phyloP scores from a whole-genome alignment of 768 basidiomycete species.

The Agrocybe praecox region DNA sequence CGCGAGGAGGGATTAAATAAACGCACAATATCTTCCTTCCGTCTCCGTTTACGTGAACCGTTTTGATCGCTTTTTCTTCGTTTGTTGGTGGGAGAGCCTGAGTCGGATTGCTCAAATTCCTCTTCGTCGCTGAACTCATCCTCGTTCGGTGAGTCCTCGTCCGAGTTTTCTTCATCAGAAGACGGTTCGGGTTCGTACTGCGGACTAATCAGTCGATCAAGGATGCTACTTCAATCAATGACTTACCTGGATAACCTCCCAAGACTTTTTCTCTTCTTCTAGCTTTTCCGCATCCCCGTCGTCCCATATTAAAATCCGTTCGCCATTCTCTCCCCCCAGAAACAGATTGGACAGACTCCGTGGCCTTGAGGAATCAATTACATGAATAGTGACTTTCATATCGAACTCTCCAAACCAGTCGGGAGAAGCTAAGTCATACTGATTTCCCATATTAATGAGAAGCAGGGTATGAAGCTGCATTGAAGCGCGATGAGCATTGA shows the following conservation, averaged over 20 bases:
- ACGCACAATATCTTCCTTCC: conserved; percentile 49
- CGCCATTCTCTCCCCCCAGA: conserved; percentile 62
- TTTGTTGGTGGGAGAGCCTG: conserved; percentile 40
- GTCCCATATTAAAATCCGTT: conserved; percentile 89
- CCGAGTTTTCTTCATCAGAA: conserved; percentile 52
- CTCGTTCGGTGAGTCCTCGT: conserved; percentile 45
- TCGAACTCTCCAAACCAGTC: conserved; percentile 80
- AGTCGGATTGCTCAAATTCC: background rate
- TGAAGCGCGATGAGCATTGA: background rate
- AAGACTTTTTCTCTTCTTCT: conserved; percentile 74
- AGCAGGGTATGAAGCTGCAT: conserved; percentile 86
- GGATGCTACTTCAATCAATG: background rate
- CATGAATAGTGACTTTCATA: conserved; percentile 72
- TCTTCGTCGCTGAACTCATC: conserved; percentile 12
- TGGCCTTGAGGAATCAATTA: conserved; percentile 93
- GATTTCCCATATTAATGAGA: conserved; percentile 89
- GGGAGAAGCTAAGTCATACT: conserved; percentile 76
- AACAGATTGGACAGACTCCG: conserved; percentile 89
- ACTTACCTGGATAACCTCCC: conserved; percentile 80
- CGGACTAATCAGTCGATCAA: conserved; percentile 6
- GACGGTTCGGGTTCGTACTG: conserved; percentile 82
- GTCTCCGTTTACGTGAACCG: conserved; percentile 57
- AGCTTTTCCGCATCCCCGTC: conserved; percentile 80
- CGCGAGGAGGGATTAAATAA: conserved; percentile 2
- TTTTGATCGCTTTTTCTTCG: conserved; percentile 47